Percentiles rank a stretch among this genome's conserved stretches.
phyloP scores from a whole-genome alignment of 2,329 filamentous ascomycete genomes.

The Sporothrix variecibatus region DNA sequence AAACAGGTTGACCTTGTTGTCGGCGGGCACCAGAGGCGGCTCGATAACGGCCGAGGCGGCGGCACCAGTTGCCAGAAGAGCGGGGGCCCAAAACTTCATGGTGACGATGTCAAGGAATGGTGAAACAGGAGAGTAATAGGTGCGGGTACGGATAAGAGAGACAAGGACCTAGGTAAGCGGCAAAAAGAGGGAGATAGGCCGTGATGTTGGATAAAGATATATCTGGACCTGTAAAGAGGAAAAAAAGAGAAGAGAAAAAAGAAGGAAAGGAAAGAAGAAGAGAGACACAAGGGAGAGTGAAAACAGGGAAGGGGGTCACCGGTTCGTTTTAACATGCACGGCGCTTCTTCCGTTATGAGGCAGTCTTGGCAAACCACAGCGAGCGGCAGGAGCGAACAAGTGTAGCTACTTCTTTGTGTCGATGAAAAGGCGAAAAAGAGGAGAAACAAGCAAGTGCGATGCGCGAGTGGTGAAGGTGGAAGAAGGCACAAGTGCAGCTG shows the following conservation, averaged over 20 bases:
- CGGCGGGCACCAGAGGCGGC: constrained; percentile 17
- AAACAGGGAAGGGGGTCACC: not conserved
- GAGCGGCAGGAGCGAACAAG: not conserved
- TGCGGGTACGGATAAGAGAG: not conserved
- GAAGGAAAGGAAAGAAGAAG: not conserved
- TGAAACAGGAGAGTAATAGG: not conserved
- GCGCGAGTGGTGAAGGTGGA: constrained; percentile 14
- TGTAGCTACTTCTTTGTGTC: constrained; percentile 10
- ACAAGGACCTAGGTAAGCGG: not conserved
- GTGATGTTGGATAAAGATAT: not conserved
- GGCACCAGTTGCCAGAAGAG: constrained; percentile 25
- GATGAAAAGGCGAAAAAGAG: not conserved
- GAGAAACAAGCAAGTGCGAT: not conserved
- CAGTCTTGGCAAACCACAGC: not conserved
- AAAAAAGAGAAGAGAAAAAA: not conserved
- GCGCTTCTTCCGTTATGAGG: not conserved
- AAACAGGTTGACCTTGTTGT: constrained; percentile 25
- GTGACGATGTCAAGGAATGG: not conserved
- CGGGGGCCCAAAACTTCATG: constrained; percentile 30
- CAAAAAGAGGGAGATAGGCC: not conserved
- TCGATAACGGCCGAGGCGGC: constrained; percentile 28
- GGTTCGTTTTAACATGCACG: not conserved
- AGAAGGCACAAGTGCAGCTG: not conserved
- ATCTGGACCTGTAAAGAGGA: not conserved
- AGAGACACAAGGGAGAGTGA: not conserved